Conservation (phyloP, 306 rosid genomes). For the Mimosa pudica region DNA sequence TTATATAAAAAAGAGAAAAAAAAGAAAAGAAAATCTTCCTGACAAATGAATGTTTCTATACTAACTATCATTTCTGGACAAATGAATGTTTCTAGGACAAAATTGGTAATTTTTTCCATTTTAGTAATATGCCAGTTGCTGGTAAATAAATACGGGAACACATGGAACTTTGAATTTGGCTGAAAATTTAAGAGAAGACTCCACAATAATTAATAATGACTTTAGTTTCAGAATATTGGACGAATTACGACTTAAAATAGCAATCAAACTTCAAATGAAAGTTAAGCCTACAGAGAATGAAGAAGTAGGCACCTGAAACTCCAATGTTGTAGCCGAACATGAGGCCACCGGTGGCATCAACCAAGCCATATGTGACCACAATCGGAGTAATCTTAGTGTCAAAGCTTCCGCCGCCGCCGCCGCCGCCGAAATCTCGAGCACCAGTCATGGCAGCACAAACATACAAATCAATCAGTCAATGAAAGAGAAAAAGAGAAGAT, state of each 20-base stretch:
- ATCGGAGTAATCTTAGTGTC: constrained; percentile 90
- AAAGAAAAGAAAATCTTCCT: too few species aligned
- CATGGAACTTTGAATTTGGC: neutral
- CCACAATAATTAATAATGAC: neutral
- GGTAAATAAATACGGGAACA: too few species aligned
- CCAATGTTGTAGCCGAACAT: constrained; percentile 91
- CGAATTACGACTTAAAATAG: neutral
- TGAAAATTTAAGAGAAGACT: neutral
- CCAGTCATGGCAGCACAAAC: constrained; percentile 51
- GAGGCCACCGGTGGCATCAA: constrained; percentile 96
- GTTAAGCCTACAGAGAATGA: neutral
- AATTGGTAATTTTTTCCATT: too few species aligned
- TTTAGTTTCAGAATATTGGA: neutral
- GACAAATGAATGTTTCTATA: too few species aligned
- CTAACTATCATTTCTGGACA: too few species aligned
- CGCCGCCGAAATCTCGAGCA: constrained; percentile 45
- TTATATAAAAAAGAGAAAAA: too few species aligned
- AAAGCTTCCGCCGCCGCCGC: constrained; percentile 44
- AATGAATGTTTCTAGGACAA: too few species aligned
- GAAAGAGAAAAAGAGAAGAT: neutral
- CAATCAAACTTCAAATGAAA: neutral
- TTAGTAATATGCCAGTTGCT: too few species aligned
- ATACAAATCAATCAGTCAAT: neutral
- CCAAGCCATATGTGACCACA: constrained; percentile 73
- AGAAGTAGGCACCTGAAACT: constrained; percentile 61